Percentiles rank a stretch among this genome's conserved stretches.
phyloP scores from a whole-genome alignment of 352 stramenopile species.

The Phytophthora melonis region DNA sequence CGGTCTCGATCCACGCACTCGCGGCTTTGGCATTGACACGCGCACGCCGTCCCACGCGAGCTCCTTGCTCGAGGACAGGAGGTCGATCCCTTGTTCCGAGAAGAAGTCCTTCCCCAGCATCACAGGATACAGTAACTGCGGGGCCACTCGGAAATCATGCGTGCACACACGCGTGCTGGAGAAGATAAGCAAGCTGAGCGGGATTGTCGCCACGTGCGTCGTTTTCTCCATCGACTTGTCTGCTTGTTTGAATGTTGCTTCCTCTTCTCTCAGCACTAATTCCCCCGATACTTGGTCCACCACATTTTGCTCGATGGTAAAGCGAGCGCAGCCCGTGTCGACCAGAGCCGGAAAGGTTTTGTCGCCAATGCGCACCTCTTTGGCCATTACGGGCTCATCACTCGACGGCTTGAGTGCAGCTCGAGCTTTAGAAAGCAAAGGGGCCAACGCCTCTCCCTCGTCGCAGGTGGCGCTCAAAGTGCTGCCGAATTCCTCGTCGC shows the following conservation, averaged over 20 bases:
- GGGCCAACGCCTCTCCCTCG: background rate
- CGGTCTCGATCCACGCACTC: background rate
- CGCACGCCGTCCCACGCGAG: conserved; percentile 4
- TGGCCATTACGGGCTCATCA: background rate
- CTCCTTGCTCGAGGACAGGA: conserved; percentile 4
- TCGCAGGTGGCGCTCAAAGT: background rate
- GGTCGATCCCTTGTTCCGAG: conserved; percentile 1
- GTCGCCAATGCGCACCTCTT: background rate
- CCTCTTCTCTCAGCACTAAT: background rate
- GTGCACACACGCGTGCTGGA: conserved; percentile 2
- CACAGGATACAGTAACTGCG: conserved; percentile 5
- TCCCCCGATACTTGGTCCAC: background rate
- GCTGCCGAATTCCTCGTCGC: background rate
- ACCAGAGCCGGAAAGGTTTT: conserved; percentile 2
- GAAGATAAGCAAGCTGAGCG: conserved; percentile 3
- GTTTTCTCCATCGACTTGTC: background rate
- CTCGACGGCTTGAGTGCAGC: background rate
- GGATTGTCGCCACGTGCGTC: background rate
- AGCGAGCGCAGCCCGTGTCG: too few species aligned
- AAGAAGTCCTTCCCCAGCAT: conserved; percentile 20
- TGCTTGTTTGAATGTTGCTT: conserved; percentile 4
- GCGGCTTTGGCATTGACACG: conserved; percentile 7
- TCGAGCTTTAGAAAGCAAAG: background rate
- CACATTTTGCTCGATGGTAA: too few species aligned
- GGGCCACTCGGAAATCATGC: conserved; percentile 1